These are phyloP conservation scores for Aureobasidium pullulans DNA, from an alignment of 2,329 filamentous ascomycete genomes.

Conservation along the genomic window DNA sequence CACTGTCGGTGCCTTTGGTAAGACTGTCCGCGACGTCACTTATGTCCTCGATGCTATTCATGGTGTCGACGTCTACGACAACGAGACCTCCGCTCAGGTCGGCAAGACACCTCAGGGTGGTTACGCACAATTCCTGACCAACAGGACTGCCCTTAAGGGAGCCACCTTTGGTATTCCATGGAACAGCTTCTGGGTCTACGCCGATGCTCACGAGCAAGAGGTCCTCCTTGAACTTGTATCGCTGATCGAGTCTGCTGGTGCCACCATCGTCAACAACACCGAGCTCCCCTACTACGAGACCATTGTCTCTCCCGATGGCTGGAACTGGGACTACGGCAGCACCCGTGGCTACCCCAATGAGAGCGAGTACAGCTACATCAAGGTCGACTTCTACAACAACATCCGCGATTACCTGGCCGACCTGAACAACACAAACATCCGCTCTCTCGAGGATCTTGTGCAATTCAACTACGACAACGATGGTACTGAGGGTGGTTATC, in stretches of 20 bases:
- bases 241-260: slow-evolving; percentile 53
- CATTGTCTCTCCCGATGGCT: slow-evolving; percentile 59
- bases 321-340: slow-evolving; percentile 65
- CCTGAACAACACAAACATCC: slow-evolving; percentile 54
- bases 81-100: slow-evolving; percentile 55
- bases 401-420: slow-evolving; percentile 57
- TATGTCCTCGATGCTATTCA: slow-evolving; percentile 62
- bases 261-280: slow-evolving; percentile 60
- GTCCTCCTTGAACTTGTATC: slow-evolving; percentile 45
- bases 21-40: slow-evolving; percentile 61
- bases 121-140: slow-evolving; percentile 51
- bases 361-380: slow-evolving; percentile 66
- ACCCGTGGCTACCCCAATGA: slow-evolving; percentile 59
- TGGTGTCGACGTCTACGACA: slow-evolving; percentile 56
- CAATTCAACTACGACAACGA: slow-evolving; percentile 53
- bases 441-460: slow-evolving; percentile 58
- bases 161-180: slow-evolving; percentile 65
- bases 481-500: slow-evolving; percentile 57
- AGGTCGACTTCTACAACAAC: slow-evolving; percentile 63
- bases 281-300: slow-evolving; percentile 58
- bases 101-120: slow-evolving; percentile 48
- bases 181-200: slow-evolving; percentile 61
- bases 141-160: slow-evolving; percentile 48
- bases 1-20: slow-evolving; percentile 59
- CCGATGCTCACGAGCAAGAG: slow-evolving; percentile 48